A percentile compares a stretch with the other conserved stretches of the same genome.
Conservation (phyloP, 495 filamentous ascomycete species). For the Xylaria acuta region DNA sequence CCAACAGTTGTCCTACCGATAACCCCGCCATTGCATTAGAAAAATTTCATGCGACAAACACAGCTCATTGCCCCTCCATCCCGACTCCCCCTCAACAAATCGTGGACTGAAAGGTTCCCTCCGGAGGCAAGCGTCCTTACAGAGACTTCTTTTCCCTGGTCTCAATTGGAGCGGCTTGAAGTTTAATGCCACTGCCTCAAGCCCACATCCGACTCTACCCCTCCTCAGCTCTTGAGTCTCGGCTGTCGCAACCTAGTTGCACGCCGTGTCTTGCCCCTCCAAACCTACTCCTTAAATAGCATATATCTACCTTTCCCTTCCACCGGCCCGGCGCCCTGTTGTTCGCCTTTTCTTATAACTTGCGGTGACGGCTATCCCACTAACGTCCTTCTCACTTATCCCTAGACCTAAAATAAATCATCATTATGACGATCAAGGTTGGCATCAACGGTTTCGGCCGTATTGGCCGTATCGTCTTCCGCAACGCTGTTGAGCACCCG, state of each 20-base stretch:
- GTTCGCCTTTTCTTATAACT: background rate
- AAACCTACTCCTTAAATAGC: background rate
- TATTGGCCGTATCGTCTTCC: constrained; percentile 91
- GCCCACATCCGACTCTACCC: constrained; percentile 2
- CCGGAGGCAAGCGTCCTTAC: background rate
- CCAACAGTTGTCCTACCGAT: background rate
- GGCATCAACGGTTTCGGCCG: constrained; percentile 99
- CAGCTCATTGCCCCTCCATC: constrained; percentile 19
- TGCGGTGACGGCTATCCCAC: background rate
- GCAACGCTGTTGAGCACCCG: constrained; percentile 77
- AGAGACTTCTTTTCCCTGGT: background rate
- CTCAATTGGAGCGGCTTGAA: constrained; percentile 6
- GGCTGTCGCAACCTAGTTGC: constrained; percentile 5
- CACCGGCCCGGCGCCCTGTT: background rate
- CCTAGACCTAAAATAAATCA: constrained; percentile 36
- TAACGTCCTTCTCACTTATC: constrained; percentile 26
- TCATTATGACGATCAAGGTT: constrained; percentile 66
- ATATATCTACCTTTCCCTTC: background rate
- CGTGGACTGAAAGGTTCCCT: constrained; percentile 11
- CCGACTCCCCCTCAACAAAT: background rate
- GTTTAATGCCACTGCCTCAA: background rate
- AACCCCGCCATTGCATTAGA: constrained; percentile 28
- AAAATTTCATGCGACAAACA: constrained; percentile 23
- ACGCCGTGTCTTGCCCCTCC: background rate
- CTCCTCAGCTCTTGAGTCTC: constrained; percentile 12